Percentiles rank a stretch among this genome's conserved stretches.
Evolutionary conservation across 768 basidiomycete genomes (phyloP).

Genomic region (Termitomyces sp.): DNA sequence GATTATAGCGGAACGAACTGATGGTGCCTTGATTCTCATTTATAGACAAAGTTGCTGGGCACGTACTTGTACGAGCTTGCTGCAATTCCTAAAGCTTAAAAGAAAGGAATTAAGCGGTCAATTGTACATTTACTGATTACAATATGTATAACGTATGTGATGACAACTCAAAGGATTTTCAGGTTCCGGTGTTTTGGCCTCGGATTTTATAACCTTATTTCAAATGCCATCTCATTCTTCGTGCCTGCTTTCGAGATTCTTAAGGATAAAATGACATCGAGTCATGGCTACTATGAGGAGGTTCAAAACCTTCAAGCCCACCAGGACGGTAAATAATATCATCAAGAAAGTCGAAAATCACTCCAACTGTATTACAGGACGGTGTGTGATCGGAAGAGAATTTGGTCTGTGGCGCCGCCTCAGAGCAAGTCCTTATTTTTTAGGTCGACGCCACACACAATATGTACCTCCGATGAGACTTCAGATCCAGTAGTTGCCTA

Average conservation of each 20-base stretch:
- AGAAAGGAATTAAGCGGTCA: not conserved
- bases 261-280: not conserved
- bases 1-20: not conserved
- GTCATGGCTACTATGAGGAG: not conserved
- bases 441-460: not conserved
- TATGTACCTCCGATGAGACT: not conserved
- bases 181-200: not conserved
- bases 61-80: slow-evolving; percentile 77
- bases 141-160: not conserved
- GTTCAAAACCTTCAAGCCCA: not conserved
- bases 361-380: not conserved
- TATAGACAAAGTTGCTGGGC: slow-evolving; percentile 69
- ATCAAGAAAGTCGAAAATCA: not conserved
- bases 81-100: slow-evolving; percentile 12
- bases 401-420: not conserved
- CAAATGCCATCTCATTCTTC: not conserved
- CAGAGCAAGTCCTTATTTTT: not conserved
- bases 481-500: no score
- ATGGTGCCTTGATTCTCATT: not conserved
- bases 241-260: not conserved
- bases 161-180: not conserved
- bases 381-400: not conserved
- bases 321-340: not conserved
- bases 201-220: not conserved
- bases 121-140: not conserved